Evolutionary conservation across 2,329 filamentous ascomycete genomes (phyloP).

Genomic region (Lasiodiplodia gonubiensis): DNA sequence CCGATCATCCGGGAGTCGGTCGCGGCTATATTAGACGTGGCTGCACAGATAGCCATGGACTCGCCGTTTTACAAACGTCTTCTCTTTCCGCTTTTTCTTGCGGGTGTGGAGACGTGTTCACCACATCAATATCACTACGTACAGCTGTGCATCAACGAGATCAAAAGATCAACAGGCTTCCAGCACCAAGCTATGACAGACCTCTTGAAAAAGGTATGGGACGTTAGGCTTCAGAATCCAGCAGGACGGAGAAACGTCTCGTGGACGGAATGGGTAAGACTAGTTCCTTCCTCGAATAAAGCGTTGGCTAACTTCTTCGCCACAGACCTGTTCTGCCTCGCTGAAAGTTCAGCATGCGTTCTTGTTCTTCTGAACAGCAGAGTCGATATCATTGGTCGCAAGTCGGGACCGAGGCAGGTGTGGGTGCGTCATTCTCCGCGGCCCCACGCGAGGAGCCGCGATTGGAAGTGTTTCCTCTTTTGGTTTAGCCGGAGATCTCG

Average conservation of each 20-base stretch:
- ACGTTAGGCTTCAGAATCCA: conserved; percentile 15
- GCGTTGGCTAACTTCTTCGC: neutral
- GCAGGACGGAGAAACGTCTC: conserved; percentile 27
- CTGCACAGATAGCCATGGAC: conserved; percentile 28
- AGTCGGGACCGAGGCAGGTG: conserved; percentile 1
- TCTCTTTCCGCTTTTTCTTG: conserved; percentile 32
- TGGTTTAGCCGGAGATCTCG: neutral
- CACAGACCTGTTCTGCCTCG: conserved; percentile 29
- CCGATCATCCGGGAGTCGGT: conserved; percentile 28
- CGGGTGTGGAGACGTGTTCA: conserved; percentile 31
- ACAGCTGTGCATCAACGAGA: conserved; percentile 30
- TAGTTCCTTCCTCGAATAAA: neutral
- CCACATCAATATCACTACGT: conserved; percentile 33
- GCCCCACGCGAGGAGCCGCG: conserved; percentile 3
- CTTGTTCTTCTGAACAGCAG: conserved; percentile 30
- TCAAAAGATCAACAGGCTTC: conserved; percentile 29
- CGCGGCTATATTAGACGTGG: conserved; percentile 29
- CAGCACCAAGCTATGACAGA: conserved; percentile 29
- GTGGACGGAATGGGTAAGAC: conserved; percentile 32
- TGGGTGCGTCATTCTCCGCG: neutral
- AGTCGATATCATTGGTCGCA: neutral
- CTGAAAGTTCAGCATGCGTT: conserved; percentile 32
- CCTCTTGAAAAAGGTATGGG: conserved; percentile 31
- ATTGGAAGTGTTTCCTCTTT: conserved; percentile 17
- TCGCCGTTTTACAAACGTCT: conserved; percentile 31